Percentiles rank a stretch among this genome's conserved stretches.
These are phyloP conservation scores for Gossypium schwendimanii DNA, from an alignment of 441 rosid genomes.

Conservation along the genomic window DNA sequence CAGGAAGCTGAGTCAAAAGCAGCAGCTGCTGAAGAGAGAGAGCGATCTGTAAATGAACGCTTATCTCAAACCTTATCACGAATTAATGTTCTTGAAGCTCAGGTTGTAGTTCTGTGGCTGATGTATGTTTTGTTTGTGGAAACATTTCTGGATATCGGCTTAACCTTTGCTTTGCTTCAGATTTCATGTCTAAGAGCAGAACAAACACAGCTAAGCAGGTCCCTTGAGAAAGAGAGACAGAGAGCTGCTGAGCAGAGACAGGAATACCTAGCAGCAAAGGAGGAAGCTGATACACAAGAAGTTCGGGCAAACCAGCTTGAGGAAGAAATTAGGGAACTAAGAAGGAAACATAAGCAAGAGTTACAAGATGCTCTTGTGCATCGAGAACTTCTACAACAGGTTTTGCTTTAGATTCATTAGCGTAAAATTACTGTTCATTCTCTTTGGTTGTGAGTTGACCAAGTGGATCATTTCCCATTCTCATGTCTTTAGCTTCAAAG, in stretches of 20 bases:
- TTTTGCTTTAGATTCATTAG: constrained; percentile 21
- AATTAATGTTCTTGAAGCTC: constrained; percentile 94
- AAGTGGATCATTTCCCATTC: background rate
- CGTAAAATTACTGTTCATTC: background rate
- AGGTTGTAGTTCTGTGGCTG: constrained; percentile 41
- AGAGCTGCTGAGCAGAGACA: constrained; percentile 96
- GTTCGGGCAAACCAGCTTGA: constrained; percentile 84
- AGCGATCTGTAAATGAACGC: constrained; percentile 78
- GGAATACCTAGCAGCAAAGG: constrained; percentile 92
- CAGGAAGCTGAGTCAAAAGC: constrained; percentile 96
- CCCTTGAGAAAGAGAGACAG: constrained; percentile 97
- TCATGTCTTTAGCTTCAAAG: background rate
- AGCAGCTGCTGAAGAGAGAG: constrained; percentile 90
- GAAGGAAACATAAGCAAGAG: constrained; percentile 81
- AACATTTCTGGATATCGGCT: background rate
- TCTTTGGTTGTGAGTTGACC: constrained; percentile 4
- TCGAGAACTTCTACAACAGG: constrained; percentile 84
- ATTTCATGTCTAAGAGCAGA: constrained; percentile 95
- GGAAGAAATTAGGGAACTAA: constrained; percentile 72
- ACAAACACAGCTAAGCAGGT: constrained; percentile 80
- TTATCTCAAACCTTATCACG: constrained; percentile 90
- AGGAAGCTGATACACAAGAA: constrained; percentile 90
- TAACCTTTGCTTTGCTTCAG: constrained; percentile 32
- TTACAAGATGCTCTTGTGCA: constrained; percentile 73
- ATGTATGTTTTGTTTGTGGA: constrained; percentile 2